Base-by-base conservation (phyloP, 345 rosid species). In the Carallia pectinifolia region DNA sequence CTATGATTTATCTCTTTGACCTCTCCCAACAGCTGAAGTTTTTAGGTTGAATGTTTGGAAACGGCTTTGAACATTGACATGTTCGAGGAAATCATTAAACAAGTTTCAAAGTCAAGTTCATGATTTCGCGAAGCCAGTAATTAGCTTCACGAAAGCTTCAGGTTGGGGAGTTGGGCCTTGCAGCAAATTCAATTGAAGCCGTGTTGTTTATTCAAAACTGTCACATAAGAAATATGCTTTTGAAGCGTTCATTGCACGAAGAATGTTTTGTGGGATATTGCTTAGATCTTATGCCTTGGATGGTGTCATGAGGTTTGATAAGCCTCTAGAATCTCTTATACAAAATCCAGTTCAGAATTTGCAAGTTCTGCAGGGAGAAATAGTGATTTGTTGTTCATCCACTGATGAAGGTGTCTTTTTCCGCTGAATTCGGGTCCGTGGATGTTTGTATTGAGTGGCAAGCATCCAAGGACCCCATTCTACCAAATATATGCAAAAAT, bases 81-180 rank as follows among this genome's bases (percentile, higher is more conserved):
- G 29, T 84, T 87, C 70, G 79, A 81, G 66, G 81, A 76, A 10
- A 70, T 31, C 18, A 81, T 79, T 56, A 27, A 31, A 74, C 71
- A 64, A 62, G 88, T 88, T 66, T 81, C 82, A 0, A 87, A 84
- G 68, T 79, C 91, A 48, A 74, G 23, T 87, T 69, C 89, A 84
- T 72, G 85, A 84, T 77, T 89, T 89, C 37, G 87, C 87, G 0
- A 89, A 83, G 83, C 89, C 91, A 5, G n/a, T 89, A 48, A 89
- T 89, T 72, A 74, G 79, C 75, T 71, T 89, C 66, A 84, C 85
- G 94, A 84, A 80, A 79, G 90, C 88, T 78, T 80, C 86, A 1
- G 82, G 82, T 5, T 89, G 23, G 91, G 90, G 81, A 84, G 71
- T 36, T 89, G 59, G 85, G 82, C 53, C 58, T 31, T 59, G 90